Percentiles rank a stretch among this genome's conserved stretches.
Conservation (phyloP, 768 basidiomycete genomes). For the Russula compacta region DNA sequence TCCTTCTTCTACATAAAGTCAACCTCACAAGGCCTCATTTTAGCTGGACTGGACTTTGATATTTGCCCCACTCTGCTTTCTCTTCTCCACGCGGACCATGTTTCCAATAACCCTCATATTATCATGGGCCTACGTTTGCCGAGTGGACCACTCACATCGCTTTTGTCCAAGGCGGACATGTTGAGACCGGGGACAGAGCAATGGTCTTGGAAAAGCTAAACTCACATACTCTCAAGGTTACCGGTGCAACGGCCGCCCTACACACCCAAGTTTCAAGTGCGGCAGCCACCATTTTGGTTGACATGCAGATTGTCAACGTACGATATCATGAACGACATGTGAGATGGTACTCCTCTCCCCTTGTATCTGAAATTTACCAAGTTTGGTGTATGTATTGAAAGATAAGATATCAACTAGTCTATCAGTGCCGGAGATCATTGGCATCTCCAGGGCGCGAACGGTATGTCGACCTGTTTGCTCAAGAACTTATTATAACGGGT, state of each 20-base stretch:
- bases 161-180: too few species aligned
- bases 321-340: constrained; percentile 36
- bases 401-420: constrained; percentile 68
- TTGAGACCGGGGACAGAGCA: too few species aligned
- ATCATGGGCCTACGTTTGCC: constrained; percentile 54
- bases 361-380: not conserved
- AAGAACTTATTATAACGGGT: not conserved
- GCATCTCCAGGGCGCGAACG: constrained; percentile 87
- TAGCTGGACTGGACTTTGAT: constrained; percentile 68
- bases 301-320: constrained; percentile 60
- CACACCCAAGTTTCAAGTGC: too few species aligned
- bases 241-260: not conserved
- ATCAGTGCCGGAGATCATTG: constrained; percentile 76
- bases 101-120: constrained; percentile 42
- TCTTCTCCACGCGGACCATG: constrained; percentile 46
- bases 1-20: not conserved
- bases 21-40: not conserved
- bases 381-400: constrained; percentile 49
- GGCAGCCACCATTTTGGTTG: constrained; percentile 40
- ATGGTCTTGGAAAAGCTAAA: too few species aligned
- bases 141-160: too few species aligned
- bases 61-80: constrained; percentile 47
- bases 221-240: not conserved
- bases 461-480: constrained; percentile 29
- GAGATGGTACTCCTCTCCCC: constrained; percentile 19